A percentile compares a stretch with the other conserved stretches of the same genome.
Conservation (phyloP, 2,329 filamentous ascomycete species). For the Hymenoscyphus repandus region DNA sequence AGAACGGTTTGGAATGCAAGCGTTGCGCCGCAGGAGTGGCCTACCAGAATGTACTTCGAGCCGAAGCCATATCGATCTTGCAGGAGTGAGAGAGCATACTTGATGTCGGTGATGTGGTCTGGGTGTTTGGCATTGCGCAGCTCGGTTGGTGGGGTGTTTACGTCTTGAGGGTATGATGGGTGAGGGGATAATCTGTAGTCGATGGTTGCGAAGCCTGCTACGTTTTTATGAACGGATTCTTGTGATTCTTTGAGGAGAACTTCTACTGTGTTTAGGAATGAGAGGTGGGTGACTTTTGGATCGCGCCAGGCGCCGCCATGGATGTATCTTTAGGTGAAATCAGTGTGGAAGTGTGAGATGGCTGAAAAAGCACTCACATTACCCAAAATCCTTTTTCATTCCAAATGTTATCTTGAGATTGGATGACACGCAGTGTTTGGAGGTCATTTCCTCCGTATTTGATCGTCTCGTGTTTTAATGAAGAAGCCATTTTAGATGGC, state of each 20-base stretch:
- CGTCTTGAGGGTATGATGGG: slow-evolving; percentile 39
- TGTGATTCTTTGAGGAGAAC: slow-evolving; percentile 37
- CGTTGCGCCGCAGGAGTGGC: slow-evolving; percentile 60
- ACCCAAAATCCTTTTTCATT: too few relatives aligned
- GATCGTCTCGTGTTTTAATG: too few relatives aligned
- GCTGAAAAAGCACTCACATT: too few relatives aligned
- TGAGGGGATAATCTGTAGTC: slow-evolving; percentile 59
- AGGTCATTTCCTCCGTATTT: too few relatives aligned
- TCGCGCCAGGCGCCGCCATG: slow-evolving; percentile 61
- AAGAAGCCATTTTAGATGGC: too few relatives aligned
- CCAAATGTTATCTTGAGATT: too few relatives aligned
- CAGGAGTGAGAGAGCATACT: slow-evolving; percentile 45
- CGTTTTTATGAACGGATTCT: slow-evolving; percentile 14
- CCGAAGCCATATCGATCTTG: slow-evolving; percentile 41
- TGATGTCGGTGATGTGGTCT: slow-evolving; percentile 54
- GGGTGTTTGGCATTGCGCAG: slow-evolving; percentile 49
- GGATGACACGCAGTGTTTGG: too few relatives aligned
- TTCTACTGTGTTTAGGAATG: slow-evolving; percentile 36
- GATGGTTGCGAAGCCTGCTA: slow-evolving; percentile 59
- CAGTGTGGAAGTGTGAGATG: too few relatives aligned
- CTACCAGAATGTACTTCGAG: slow-evolving; percentile 48
- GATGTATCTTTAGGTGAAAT: slow-evolving; percentile 29
- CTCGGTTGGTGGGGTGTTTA: slow-evolving; percentile 12
- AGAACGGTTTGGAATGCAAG: slow-evolving; percentile 49
- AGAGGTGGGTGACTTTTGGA: slow-evolving; percentile 32